Evolutionary conservation across 169 alveolate species (phyloP), one percentile per base, ranked within the genome.

Genomic region (Haemoproteus tartakovskyi): DNA sequence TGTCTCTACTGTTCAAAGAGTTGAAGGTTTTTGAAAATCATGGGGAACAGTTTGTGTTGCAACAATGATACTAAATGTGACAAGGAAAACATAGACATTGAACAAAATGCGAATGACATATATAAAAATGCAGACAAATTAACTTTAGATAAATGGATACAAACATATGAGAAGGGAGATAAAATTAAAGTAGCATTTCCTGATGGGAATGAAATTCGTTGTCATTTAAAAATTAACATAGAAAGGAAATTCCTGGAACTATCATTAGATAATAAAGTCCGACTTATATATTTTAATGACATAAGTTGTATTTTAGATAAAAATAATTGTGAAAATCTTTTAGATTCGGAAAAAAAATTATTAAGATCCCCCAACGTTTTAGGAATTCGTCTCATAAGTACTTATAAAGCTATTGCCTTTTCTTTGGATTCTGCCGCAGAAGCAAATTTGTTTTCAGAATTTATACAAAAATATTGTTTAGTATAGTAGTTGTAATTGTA

Each of bases 151-250:
- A 52, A 27, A 9, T 67, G 82, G 82, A 47, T 67, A 52, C 60
- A 67, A 33, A 67, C 51, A 56, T 67, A 67, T 43, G 41, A 67
- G 27, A 52, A 54, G 37, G 82, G 82, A 38, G 41, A 67, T 45
- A 24, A 46, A 12, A 67, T 67, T 38, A 67, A 54, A 36, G 82
- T 67, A 12, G 82, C 82, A 38, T 67, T 67, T 67, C 82, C 82
- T 24, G 82, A 67, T 67, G 82, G 82, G 26, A 67, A 67, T 67
- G 82, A 67, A 67, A 67, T 67, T 52, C 82, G 54, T 22, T 67
- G 82, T 46, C 56, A 67, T 56, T 67, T 67, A 38, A 67, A 52
- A 54, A 51, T 67, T 40, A 52, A 38, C 54, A 33, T 67, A 40
- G 54, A 52, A 22, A 60, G 54, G 40, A 67, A 33, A 40, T 67